Evolutionary conservation across 1,139 yeast genomes (phyloP).

Genomic region (Yamadazyma triangularis): DNA sequence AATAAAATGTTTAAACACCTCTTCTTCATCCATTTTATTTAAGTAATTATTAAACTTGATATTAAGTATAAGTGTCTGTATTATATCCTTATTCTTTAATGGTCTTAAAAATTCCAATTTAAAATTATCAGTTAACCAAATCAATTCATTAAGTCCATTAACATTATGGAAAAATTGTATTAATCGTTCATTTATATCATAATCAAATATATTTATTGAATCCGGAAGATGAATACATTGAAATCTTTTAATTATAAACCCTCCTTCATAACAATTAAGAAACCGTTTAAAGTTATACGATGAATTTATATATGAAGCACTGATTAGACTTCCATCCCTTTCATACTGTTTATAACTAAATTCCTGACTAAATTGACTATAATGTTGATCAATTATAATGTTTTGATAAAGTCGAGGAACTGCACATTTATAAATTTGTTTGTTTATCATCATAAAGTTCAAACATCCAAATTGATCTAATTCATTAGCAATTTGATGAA

Average conservation of each 20-base stretch:
- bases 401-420: conserved; percentile 32
- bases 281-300: conserved; percentile 31
- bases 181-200: conserved; percentile 16
- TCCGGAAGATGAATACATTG: conserved; percentile 31
- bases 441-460: conserved; percentile 27
- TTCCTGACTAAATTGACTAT: conserved; percentile 33
- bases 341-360: conserved; percentile 11
- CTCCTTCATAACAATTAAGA: conserved; percentile 13
- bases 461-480: conserved; percentile 41
- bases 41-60: conserved; percentile 20
- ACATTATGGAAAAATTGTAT: conserved; percentile 16
- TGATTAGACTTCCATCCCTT: conserved; percentile 11
- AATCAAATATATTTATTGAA: conserved; percentile 29
- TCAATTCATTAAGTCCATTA: conserved; percentile 19
- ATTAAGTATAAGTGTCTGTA: conserved; percentile 21
- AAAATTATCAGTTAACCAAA: conserved; percentile 34
- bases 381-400: conserved; percentile 35
- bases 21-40: conserved; percentile 9
- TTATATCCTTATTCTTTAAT: conserved; percentile 16
- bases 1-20: conserved; percentile 14
- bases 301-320: conserved; percentile 28
- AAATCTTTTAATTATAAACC: conserved; percentile 11
- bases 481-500: conserved; percentile 24
- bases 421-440: conserved; percentile 24
- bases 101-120: conserved; percentile 20